These are phyloP conservation scores for Dryas alaskensis DNA, from an alignment of 306 rosid species.

Conservation along the genomic window DNA sequence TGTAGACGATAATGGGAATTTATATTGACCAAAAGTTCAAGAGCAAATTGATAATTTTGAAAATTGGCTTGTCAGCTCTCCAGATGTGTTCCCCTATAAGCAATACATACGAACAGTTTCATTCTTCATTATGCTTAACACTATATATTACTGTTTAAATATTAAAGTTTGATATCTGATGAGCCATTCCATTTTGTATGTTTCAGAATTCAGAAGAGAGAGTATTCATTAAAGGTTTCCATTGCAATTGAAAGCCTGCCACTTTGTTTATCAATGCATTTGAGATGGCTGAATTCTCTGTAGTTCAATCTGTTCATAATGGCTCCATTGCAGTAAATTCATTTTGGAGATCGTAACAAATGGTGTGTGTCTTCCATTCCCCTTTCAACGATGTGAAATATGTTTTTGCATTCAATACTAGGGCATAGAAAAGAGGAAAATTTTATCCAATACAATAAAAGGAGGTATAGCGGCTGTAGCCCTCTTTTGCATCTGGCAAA, in stretches of 20 bases:
- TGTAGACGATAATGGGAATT: background rate
- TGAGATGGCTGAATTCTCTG: background rate
- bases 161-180: conserved; percentile 6
- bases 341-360: background rate
- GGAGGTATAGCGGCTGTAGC: background rate
- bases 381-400: background rate
- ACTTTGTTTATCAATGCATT: background rate
- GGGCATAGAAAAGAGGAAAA: background rate
- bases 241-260: background rate
- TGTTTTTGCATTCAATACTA: background rate
- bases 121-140: background rate
- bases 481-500: background rate
- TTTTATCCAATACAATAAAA: background rate
- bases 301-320: background rate
- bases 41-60: background rate
- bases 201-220: conserved; percentile 17
- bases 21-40: background rate
- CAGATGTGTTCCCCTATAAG: background rate
- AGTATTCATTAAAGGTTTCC: conserved; percentile 8
- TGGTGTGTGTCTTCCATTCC: background rate
- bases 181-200: conserved; percentile 23
- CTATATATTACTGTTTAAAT: background rate
- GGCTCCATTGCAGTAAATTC: background rate
- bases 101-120: background rate
- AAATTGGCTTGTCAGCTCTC: background rate